Percentiles rank a stretch among this genome's conserved stretches.
Evolutionary conservation across 352 stramenopile species (phyloP).

Genomic region (Pythium sp.): DNA sequence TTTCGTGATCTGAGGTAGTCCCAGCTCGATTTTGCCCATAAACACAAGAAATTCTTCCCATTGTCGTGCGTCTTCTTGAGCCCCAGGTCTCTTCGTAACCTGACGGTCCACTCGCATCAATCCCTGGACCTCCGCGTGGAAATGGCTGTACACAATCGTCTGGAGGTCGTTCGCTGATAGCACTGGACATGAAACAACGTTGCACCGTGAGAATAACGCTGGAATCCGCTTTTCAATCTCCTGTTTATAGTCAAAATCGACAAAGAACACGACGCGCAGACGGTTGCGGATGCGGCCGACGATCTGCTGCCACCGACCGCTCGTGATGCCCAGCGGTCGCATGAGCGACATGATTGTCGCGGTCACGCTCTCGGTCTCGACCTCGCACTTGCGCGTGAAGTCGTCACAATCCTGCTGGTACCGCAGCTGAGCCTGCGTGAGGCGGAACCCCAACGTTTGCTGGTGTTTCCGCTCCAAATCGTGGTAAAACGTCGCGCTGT

Average conservation of each 20-base stretch:
- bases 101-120: constrained; percentile 9
- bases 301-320: constrained; percentile 66
- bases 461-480: constrained; percentile 37
- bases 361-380: constrained; percentile 69
- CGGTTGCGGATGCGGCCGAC: constrained; percentile 50
- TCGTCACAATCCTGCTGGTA: constrained; percentile 68
- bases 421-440: constrained; percentile 43
- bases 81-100: neutral
- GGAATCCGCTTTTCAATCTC: constrained; percentile 16
- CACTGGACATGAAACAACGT: constrained; percentile 25
- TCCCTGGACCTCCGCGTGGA: constrained; percentile 38
- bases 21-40: constrained; percentile 22
- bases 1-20: constrained; percentile 19
- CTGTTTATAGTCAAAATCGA: constrained; percentile 27
- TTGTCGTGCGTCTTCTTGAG: neutral
- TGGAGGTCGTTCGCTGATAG: constrained; percentile 28
- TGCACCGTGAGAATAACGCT: constrained; percentile 33
- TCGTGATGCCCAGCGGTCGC: constrained; percentile 62
- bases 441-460: constrained; percentile 19
- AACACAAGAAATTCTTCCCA: constrained; percentile 19
- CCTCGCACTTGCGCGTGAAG: constrained; percentile 48
- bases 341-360: constrained; percentile 78
- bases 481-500: constrained; percentile 26
- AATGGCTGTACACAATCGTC: constrained; percentile 40
- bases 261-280: constrained; percentile 43